Percentiles rank a stretch among this genome's conserved stretches.
These are phyloP conservation scores for Sanguinoderma infundibulare DNA, from an alignment of 1,284 basidiomycete genomes.

Conservation along the genomic window DNA sequence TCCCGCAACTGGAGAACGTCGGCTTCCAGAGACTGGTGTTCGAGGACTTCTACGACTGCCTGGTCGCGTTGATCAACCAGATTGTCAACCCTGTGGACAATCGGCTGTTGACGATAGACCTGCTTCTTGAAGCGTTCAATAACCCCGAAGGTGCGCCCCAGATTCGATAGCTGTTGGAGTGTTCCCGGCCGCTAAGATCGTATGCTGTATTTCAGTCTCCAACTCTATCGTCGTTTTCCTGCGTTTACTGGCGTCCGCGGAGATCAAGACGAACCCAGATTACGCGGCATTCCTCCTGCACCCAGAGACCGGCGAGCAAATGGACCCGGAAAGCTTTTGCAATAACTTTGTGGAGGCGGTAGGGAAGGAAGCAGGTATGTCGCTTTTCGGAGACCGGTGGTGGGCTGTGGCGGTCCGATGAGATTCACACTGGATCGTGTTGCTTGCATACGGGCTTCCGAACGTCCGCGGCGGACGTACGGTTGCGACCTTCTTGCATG, in stretches of 20 bases:
- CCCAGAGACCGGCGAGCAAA: slow-evolving; percentile 65
- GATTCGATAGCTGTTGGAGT: background rate
- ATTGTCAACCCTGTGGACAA: slow-evolving; percentile 45
- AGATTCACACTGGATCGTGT: background rate
- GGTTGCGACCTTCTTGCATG: background rate
- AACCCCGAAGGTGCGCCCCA: slow-evolving; percentile 50
- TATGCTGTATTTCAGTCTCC: slow-evolving; percentile 48
- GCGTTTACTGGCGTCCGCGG: slow-evolving; percentile 81
- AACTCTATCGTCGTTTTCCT: slow-evolving; percentile 79
- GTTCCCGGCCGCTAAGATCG: background rate
- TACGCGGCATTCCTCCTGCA: slow-evolving; percentile 80
- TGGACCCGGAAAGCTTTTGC: slow-evolving; percentile 73
- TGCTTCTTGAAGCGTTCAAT: slow-evolving; percentile 60
- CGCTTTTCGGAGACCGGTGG: background rate
- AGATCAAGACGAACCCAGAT: slow-evolving; percentile 72
- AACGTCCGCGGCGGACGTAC: background rate
- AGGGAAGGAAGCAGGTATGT: slow-evolving; percentile 79
- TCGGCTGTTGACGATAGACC: slow-evolving; percentile 41
- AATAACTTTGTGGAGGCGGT: slow-evolving; percentile 78
- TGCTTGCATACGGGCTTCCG: background rate
- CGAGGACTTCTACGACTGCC: slow-evolving; percentile 60
- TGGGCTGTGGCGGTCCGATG: too few relatives aligned
- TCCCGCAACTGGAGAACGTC: slow-evolving; percentile 57
- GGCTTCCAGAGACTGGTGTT: slow-evolving; percentile 72
- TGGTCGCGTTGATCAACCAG: slow-evolving; percentile 46